These are phyloP conservation scores for Saxophila tyrrhenica DNA, from an alignment of 495 filamentous ascomycete genomes.

Conservation along the genomic window DNA sequence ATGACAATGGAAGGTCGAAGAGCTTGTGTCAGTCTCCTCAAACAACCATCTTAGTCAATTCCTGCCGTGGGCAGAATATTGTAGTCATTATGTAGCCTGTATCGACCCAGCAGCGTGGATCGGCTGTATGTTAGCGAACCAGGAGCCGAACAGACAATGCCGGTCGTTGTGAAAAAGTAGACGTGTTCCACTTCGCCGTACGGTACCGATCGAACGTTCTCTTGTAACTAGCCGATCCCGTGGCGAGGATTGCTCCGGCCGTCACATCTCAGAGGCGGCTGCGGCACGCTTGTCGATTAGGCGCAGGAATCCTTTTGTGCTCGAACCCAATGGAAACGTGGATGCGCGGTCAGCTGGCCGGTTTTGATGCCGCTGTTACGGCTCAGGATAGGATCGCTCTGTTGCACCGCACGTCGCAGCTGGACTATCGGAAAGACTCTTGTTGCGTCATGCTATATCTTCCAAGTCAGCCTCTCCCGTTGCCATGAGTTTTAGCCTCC, in stretches of 20 bases:
- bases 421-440: no score
- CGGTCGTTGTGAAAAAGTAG: background rate
- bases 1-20: no score
- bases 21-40: no score
- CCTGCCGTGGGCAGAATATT: no score
- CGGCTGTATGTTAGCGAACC: background rate
- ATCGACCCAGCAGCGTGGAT: no score
- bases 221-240: background rate
- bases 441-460: background rate
- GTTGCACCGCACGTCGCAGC: no score
- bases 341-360: background rate
- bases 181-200: background rate
- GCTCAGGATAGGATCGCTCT: no score
- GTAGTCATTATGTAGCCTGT: no score
- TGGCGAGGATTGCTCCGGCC: background rate
- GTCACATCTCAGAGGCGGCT: background rate
- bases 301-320: background rate
- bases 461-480: background rate
- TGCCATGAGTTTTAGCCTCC: background rate
- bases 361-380: background rate
- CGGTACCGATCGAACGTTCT: background rate
- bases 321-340: background rate
- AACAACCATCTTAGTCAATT: no score
- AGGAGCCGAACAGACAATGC: background rate
- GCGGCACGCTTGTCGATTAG: background rate